Evolutionary conservation across 2,329 filamentous ascomycete species (phyloP).

Genomic region (Fusarium veterinarium): DNA sequence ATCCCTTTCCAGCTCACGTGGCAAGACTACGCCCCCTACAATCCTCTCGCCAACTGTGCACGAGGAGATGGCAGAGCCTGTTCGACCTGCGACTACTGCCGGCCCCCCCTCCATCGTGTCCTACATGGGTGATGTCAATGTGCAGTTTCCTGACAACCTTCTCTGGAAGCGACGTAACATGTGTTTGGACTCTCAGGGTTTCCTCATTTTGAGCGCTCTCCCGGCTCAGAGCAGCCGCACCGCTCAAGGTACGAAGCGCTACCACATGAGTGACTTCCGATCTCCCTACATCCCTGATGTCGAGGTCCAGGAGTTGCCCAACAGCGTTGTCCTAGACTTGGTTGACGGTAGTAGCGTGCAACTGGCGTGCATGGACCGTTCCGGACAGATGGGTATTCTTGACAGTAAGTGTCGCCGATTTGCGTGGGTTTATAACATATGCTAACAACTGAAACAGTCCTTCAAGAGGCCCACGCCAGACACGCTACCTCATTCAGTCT

Average conservation of each 20-base stretch:
- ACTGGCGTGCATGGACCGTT: slow-evolving; percentile 71
- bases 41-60: slow-evolving; percentile 62
- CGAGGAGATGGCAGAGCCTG: slow-evolving; percentile 54
- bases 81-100: slow-evolving; percentile 47
- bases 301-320: slow-evolving; percentile 90
- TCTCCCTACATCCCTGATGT: slow-evolving; percentile 85
- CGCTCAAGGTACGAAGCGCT: slow-evolving; percentile 73
- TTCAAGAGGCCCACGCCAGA: slow-evolving; percentile 52
- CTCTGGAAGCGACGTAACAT: slow-evolving; percentile 96
- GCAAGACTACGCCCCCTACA: slow-evolving; percentile 58
- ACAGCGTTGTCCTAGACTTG: slow-evolving; percentile 77
- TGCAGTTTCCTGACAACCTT: slow-evolving; percentile 95
- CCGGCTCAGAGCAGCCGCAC: slow-evolving; percentile 65
- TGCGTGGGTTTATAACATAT: background rate
- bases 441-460: slow-evolving; percentile 41
- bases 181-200: slow-evolving; percentile 85
- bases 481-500: slow-evolving; percentile 49
- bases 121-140: slow-evolving; percentile 89
- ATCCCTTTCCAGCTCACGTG: slow-evolving; percentile 60
- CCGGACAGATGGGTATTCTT: slow-evolving; percentile 66
- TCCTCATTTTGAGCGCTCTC: slow-evolving; percentile 78
- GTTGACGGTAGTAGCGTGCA: slow-evolving; percentile 71
- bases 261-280: slow-evolving; percentile 87
- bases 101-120: slow-evolving; percentile 63
- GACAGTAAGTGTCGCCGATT: slow-evolving; percentile 57